Percentiles rank a stretch among this genome's conserved stretches.
These are phyloP conservation scores for Fusarium napiforme DNA, from an alignment of 2,329 filamentous ascomycete genomes.

Conservation along the genomic window DNA sequence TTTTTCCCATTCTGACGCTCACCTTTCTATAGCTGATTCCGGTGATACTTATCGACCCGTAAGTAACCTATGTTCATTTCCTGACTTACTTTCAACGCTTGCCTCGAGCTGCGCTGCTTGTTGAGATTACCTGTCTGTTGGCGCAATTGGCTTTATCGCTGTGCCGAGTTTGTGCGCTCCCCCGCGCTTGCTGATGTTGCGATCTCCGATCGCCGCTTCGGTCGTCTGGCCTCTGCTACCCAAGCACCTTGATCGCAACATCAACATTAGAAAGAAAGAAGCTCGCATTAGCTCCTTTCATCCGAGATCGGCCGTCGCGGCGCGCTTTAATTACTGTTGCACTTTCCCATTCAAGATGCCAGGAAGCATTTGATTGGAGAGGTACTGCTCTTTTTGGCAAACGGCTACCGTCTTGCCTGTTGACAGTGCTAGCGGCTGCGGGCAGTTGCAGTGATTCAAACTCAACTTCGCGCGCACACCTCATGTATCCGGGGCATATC, in stretches of 20 bases:
- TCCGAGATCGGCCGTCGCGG: conserved; percentile 37
- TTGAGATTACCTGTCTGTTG: conserved; percentile 3
- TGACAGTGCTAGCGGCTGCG: conserved; percentile 13
- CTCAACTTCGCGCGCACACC: conserved; percentile 13
- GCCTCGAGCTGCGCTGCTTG: conserved; percentile 7
- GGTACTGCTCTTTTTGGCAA: conserved; percentile 3
- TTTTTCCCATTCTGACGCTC: conserved; percentile 41
- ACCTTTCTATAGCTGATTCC: conserved; percentile 66
- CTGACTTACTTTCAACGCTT: conserved; percentile 15
- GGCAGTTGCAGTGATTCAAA: conserved; percentile 31
- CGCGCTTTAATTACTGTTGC: conserved; percentile 1
- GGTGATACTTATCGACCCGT: conserved; percentile 71
- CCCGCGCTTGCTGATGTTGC: conserved; percentile 35
- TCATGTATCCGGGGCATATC: conserved; percentile 13
- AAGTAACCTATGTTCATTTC: conserved; percentile 51
- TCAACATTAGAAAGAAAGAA: conserved; percentile 27
- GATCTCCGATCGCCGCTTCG: conserved; percentile 22
- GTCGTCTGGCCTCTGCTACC: conserved; percentile 36
- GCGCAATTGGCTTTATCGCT: conserved; percentile 29
- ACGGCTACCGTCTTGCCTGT: neutral
- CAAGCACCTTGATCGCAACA: conserved; percentile 25
- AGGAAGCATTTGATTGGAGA: neutral
- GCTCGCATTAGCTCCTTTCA: conserved; percentile 33
- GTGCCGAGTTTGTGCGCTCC: conserved; percentile 34
- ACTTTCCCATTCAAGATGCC: conserved; percentile 4